These are phyloP conservation scores for Meyerozyma carpophila DNA, from an alignment of 1,139 yeast genomes.

Conservation along the genomic window DNA sequence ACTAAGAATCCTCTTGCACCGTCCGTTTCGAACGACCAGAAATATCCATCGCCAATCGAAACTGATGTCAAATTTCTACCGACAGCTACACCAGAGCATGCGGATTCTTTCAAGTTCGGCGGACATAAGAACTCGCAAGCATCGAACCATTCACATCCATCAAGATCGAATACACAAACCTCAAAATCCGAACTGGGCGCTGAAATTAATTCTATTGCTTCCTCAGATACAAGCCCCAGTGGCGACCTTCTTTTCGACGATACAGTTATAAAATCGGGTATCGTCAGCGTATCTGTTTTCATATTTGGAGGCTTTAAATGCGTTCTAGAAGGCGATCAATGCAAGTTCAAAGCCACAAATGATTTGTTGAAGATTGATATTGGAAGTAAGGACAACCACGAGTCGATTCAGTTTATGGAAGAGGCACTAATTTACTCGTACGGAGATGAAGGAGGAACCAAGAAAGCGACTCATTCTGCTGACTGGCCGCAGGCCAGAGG, in stretches of 20 bases:
- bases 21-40: neutral
- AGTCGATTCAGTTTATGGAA: slow-evolving; percentile 10
- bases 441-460: slow-evolving; percentile 3
- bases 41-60: neutral
- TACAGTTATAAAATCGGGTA: slow-evolving; percentile 12
- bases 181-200: neutral
- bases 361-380: slow-evolving; percentile 36
- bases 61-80: neutral
- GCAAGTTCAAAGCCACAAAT: slow-evolving; percentile 26
- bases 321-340: slow-evolving; percentile 11
- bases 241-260: slow-evolving; percentile 9
- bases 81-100: neutral
- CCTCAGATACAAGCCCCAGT: slow-evolving; percentile 1
- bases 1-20: neutral
- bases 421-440: slow-evolving; percentile 8
- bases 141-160: neutral
- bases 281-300: slow-evolving; percentile 23
- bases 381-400: slow-evolving; percentile 7
- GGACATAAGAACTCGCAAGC: neutral
- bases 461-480: neutral
- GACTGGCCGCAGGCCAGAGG: slow-evolving; percentile 38
- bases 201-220: neutral
- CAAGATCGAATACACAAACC: neutral
- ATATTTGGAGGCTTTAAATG: slow-evolving; percentile 38
- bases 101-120: neutral